Conservation (phyloP, 257 asterid species). For the Handroanthus guayacan region DNA sequence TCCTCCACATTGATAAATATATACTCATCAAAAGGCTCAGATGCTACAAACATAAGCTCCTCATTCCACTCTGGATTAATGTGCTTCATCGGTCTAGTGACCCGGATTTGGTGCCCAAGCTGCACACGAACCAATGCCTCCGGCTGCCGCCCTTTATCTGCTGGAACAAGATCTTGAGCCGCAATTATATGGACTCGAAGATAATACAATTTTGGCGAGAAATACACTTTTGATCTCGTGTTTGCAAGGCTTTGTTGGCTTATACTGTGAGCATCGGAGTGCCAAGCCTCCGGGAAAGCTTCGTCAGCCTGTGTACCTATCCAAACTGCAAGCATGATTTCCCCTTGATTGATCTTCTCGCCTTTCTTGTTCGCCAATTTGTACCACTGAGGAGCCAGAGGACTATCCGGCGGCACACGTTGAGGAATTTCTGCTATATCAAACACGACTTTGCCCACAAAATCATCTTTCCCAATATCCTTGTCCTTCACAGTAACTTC, state of each 20-base stretch:
- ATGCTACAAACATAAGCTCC: constrained; percentile 85
- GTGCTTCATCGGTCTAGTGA: constrained; percentile 60
- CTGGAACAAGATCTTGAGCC: constrained; percentile 82
- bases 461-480: constrained; percentile 79
- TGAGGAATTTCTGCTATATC: constrained; percentile 76
- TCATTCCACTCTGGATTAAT: constrained; percentile 84
- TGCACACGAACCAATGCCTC: constrained; percentile 67
- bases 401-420: constrained; percentile 93
- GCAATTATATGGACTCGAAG: constrained; percentile 74
- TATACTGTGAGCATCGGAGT: constrained; percentile 77
- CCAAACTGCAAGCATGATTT: constrained; percentile 95
- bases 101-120: constrained; percentile 70
- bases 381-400: constrained; percentile 96
- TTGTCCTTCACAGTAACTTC: constrained; percentile 80
- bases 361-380: constrained; percentile 67
- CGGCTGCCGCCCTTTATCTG: constrained; percentile 62
- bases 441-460: constrained; percentile 72
- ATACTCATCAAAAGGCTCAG: constrained; percentile 92
- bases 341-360: constrained; percentile 61
- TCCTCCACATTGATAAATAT: constrained; percentile 70
- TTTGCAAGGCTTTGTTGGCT: constrained; percentile 68
- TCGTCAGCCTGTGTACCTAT: constrained; percentile 98
- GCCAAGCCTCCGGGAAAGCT: constrained; percentile 91
- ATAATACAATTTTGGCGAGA: constrained; percentile 76
- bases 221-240: constrained; percentile 82